Conservation (phyloP, 805 yeast species). For the Wickerhamiella siamensis region DNA sequence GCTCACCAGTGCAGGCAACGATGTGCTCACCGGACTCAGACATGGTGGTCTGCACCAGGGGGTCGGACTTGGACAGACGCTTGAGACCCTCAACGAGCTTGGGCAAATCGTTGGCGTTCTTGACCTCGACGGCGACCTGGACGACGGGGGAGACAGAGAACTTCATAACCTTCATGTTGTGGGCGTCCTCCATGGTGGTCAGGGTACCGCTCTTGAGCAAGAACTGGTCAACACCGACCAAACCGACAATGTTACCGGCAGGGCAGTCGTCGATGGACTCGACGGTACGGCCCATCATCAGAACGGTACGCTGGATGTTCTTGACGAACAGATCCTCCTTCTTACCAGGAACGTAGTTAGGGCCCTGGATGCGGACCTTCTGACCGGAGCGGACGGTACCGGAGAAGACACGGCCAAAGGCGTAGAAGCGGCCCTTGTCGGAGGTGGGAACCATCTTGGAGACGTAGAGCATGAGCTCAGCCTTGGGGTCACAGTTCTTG, state of each 20-base stretch:
- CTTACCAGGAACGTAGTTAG: conserved; percentile 97
- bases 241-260: conserved; percentile 99
- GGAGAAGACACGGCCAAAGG: conserved; percentile 99
- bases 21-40: conserved; percentile 96
- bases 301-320: conserved; percentile 97
- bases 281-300: conserved; percentile 98
- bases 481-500: conserved; percentile 96
- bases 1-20: conserved; percentile 99
- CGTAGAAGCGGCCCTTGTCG: conserved; percentile 99
- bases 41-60: conserved; percentile 86
- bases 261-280: conserved; percentile 99
- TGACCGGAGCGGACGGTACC: conserved; percentile 99
- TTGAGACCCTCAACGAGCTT: conserved; percentile 99
- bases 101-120: conserved; percentile 98
- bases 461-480: conserved; percentile 97
- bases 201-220: conserved; percentile 98
- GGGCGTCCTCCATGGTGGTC: conserved; percentile 91
- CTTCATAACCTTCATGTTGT: conserved; percentile 99
- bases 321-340: conserved; percentile 94
- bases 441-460: conserved; percentile 99
- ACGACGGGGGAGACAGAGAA: conserved; percentile 99
- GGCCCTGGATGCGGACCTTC: conserved; percentile 99
- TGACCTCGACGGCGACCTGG: conserved; percentile 98
- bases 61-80: conserved; percentile 99
- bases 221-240: conserved; percentile 99